A percentile compares a stretch with the other conserved stretches of the same genome.
These are phyloP conservation scores for Byssothecium circinans DNA, from an alignment of 2,329 filamentous ascomycete genomes.

Conservation along the genomic window DNA sequence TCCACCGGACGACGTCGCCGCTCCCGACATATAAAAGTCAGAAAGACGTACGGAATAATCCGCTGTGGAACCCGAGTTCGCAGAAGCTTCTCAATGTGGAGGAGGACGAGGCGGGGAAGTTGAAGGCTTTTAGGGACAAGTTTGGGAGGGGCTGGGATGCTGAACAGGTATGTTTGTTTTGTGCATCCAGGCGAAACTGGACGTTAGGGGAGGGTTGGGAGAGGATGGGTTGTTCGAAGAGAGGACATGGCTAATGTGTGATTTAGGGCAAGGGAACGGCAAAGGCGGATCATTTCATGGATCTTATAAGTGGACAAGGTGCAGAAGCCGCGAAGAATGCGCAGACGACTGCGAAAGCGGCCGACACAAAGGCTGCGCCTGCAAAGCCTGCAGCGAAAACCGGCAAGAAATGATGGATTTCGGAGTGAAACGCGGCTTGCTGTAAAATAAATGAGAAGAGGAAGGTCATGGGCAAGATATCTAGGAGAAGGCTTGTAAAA, in stretches of 20 bases:
- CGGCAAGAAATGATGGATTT: constrained; percentile 8
- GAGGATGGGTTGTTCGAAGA: background rate
- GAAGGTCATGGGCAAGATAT: too few species aligned
- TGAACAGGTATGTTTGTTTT: constrained; percentile 13
- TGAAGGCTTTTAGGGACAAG: constrained; percentile 80
- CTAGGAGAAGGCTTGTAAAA: too few species aligned
- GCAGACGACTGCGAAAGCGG: too few species aligned
- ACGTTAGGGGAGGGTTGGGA: background rate
- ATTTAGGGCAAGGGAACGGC: constrained; percentile 9
- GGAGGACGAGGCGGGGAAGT: constrained; percentile 87
- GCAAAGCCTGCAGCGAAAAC: constrained; percentile 1
- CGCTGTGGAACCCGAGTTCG: constrained; percentile 86
- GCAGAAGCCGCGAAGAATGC: background rate
- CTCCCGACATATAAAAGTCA: constrained; percentile 61
- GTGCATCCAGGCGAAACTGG: too few species aligned
- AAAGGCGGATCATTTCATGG: constrained; percentile 21
- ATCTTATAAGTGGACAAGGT: constrained; percentile 25
- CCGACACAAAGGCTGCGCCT: constrained; percentile 6
- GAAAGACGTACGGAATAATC: constrained; percentile 87
- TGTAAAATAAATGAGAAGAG: too few species aligned
- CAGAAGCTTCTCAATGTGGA: constrained; percentile 84
- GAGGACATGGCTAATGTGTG: constrained; percentile 4
- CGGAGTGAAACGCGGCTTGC: too few species aligned
- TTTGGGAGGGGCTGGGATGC: constrained; percentile 83
- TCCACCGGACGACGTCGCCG: constrained; percentile 76